These are phyloP conservation scores for Gastrodia elata DNA, from an alignment of 106 monocot genomes.

Conservation along the genomic window DNA sequence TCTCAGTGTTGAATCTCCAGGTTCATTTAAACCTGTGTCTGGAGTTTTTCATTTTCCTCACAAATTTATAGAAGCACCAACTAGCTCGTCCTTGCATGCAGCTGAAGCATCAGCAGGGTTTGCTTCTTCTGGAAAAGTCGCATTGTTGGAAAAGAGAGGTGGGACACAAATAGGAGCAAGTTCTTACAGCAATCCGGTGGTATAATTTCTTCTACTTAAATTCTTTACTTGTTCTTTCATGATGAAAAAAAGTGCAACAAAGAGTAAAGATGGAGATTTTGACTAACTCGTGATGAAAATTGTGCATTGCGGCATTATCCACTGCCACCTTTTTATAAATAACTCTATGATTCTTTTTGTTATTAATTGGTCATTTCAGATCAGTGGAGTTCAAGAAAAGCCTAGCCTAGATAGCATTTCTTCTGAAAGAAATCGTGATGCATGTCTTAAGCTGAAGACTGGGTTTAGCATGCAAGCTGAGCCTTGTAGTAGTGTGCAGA, in stretches of 20 bases:
- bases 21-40: conserved; percentile 23
- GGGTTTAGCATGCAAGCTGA: conserved; percentile 21
- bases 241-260: not conserved
- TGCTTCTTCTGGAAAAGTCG: conserved; percentile 15
- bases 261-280: not conserved
- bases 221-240: not conserved
- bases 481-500: conserved; percentile 7
- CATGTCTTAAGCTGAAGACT: conserved; percentile 12
- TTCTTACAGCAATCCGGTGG: conserved; percentile 12
- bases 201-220: conserved; percentile 5
- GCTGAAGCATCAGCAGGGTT: conserved; percentile 9
- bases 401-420: conserved; percentile 23
- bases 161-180: conserved; percentile 5
- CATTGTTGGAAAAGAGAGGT: conserved; percentile 1
- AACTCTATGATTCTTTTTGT: not conserved
- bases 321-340: not conserved
- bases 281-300: not conserved
- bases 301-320: not conserved
- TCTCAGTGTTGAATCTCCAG: conserved; percentile 15
- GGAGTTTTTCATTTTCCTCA: conserved; percentile 19
- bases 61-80: conserved; percentile 23
- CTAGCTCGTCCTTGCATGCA: conserved; percentile 19
- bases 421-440: conserved; percentile 15
- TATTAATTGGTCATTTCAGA: conserved; percentile 25
- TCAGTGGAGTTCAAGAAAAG: conserved; percentile 26